These are phyloP conservation scores for Agrocybe pediades DNA, from an alignment of 768 basidiomycete species.

Conservation along the genomic window DNA sequence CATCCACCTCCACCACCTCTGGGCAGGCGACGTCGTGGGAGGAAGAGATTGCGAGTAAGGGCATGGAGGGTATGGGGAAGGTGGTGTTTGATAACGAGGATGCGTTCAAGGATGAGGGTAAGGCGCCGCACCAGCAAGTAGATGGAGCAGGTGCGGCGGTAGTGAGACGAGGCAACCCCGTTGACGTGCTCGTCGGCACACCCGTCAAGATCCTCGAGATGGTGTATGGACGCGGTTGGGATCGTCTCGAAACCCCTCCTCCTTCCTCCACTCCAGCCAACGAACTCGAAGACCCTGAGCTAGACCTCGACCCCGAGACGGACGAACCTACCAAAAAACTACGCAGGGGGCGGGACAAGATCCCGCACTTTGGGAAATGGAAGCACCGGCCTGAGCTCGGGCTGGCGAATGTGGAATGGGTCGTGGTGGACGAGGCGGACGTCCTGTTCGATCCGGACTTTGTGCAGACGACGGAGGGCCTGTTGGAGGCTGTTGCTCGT, in stretches of 20 bases:
- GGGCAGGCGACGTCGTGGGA: slow-evolving; percentile 42
- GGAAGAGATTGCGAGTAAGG: slow-evolving; percentile 35
- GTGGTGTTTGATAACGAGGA: slow-evolving; percentile 4
- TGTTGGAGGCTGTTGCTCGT: slow-evolving; percentile 68
- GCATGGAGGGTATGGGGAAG: slow-evolving; percentile 9
- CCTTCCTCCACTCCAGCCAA: no score
- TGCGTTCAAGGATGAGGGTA: neutral
- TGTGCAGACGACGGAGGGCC: slow-evolving; percentile 64
- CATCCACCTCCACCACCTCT: neutral
- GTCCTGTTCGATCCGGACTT: slow-evolving; percentile 88
- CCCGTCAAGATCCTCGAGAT: slow-evolving; percentile 66
- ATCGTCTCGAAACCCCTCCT: slow-evolving; percentile 26
- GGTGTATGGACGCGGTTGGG: slow-evolving; percentile 51
- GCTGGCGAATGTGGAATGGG: slow-evolving; percentile 79
- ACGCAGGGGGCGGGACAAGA: slow-evolving; percentile 36
- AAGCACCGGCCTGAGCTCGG: slow-evolving; percentile 56
- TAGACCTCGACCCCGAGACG: slow-evolving; percentile 24
- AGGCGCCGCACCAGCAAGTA: slow-evolving; percentile 15
- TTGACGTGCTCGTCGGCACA: slow-evolving; percentile 65
- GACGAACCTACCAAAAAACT: slow-evolving; percentile 18
- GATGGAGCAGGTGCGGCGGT: no score
- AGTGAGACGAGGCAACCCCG: slow-evolving; percentile 22
- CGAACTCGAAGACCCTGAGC: slow-evolving; percentile 7
- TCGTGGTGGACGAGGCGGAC: slow-evolving; percentile 90
- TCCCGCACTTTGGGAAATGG: slow-evolving; percentile 41